Evolutionary conservation across 1,139 yeast species (phyloP).

Genomic region (Magnusiomyces tetraspermus): DNA sequence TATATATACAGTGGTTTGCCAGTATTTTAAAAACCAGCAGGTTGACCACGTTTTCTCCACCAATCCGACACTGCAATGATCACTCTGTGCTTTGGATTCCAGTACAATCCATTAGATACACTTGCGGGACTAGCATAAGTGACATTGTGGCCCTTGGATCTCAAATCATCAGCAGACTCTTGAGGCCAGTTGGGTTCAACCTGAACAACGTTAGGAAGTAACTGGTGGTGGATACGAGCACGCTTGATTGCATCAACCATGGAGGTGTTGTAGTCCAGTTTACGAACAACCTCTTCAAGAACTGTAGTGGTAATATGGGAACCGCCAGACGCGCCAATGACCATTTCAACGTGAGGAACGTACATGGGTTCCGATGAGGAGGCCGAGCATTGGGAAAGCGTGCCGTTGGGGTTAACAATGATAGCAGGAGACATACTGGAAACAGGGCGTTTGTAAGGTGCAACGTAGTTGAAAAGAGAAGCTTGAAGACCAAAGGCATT

Average conservation of each 20-base stretch:
- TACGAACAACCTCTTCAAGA: slow-evolving; percentile 66
- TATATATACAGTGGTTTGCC: no score
- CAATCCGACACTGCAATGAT: slow-evolving; percentile 48
- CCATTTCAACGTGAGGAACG: slow-evolving; percentile 43
- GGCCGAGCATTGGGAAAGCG: no score
- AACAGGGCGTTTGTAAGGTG: slow-evolving; percentile 71
- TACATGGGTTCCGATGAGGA: neutral
- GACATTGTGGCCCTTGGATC: slow-evolving; percentile 37
- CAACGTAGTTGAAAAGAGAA: slow-evolving; percentile 65
- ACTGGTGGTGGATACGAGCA: slow-evolving; percentile 84
- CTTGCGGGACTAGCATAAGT: slow-evolving; percentile 34
- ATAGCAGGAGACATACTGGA: slow-evolving; percentile 78
- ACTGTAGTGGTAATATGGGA: slow-evolving; percentile 80
- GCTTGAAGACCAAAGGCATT: slow-evolving; percentile 80
- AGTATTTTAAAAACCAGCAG: slow-evolving; percentile 34
- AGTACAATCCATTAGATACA: slow-evolving; percentile 42
- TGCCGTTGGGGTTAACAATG: slow-evolving; percentile 38
- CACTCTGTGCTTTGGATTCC: slow-evolving; percentile 17
- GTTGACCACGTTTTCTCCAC: slow-evolving; percentile 47
- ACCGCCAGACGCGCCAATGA: slow-evolving; percentile 93
- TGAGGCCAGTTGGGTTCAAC: slow-evolving; percentile 47
- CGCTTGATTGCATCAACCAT: slow-evolving; percentile 59
- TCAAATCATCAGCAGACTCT: slow-evolving; percentile 28
- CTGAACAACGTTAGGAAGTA: slow-evolving; percentile 59
- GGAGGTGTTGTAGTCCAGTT: slow-evolving; percentile 46